These are phyloP conservation scores for Botrytis hyacinthi DNA, from an alignment of 2,329 filamentous ascomycete genomes.

Conservation along the genomic window DNA sequence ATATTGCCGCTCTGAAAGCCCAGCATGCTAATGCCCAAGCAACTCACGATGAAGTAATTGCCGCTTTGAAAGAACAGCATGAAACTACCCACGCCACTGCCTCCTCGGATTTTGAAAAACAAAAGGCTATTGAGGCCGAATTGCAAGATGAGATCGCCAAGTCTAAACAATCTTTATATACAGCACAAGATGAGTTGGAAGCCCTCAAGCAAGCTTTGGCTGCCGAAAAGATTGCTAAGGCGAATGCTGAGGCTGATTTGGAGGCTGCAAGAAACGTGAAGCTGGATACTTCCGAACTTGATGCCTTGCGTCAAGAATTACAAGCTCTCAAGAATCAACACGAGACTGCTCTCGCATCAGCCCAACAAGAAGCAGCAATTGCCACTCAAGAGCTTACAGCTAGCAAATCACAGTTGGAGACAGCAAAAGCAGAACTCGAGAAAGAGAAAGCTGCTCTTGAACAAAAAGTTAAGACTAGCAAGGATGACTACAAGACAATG, in stretches of 20 bases:
- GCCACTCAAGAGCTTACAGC: conserved; percentile 43
- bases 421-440: conserved; percentile 53
- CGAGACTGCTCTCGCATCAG: conserved; percentile 43
- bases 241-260: conserved; percentile 50
- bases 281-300: conserved; percentile 53
- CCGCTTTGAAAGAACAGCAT: conserved; percentile 45
- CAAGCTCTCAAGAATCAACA: conserved; percentile 48
- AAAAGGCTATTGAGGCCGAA: conserved; percentile 40
- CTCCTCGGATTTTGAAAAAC: conserved; percentile 29
- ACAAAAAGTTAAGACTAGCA: conserved; percentile 50
- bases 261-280: conserved; percentile 57
- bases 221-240: conserved; percentile 48
- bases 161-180: conserved; percentile 41
- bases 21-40: conserved; percentile 47
- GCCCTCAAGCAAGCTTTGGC: conserved; percentile 36
- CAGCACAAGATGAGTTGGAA: conserved; percentile 34
- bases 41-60: conserved; percentile 46
- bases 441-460: conserved; percentile 51
- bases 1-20: conserved; percentile 39
- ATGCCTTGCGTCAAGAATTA: conserved; percentile 52
- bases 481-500: conserved; percentile 57
- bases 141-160: conserved; percentile 48
- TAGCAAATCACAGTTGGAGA: conserved; percentile 40
- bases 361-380: conserved; percentile 40
- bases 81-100: conserved; percentile 43